A percentile compares a stretch with the other conserved stretches of the same genome.
Conservation (phyloP, 495 filamentous ascomycete genomes). For the Hyaloscypha hepaticicola region DNA sequence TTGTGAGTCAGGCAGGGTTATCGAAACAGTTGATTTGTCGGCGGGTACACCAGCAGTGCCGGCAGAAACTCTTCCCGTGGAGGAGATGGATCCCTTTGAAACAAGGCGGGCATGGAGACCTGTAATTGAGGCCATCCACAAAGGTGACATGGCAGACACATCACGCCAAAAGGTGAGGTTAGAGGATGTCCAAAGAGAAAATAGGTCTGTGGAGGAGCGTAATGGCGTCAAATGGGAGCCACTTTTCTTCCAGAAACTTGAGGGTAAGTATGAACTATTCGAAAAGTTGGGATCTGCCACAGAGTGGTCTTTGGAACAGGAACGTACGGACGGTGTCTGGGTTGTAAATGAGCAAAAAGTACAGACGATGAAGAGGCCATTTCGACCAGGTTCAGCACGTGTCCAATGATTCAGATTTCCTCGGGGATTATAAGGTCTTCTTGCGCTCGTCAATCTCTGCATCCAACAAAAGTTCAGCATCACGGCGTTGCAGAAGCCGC, state of each 20-base stretch:
- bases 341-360: no score
- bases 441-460: no score
- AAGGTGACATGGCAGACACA: slow-evolving; percentile 80
- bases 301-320: no score
- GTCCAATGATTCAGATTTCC: no score
- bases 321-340: no score
- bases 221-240: slow-evolving; percentile 79
- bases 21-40: not conserved
- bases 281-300: no score
- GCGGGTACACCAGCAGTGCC: not conserved
- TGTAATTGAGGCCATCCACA: slow-evolving; percentile 75
- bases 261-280: no score
- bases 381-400: no score
- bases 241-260: slow-evolving; percentile 43
- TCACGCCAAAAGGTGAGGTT: slow-evolving; percentile 79
- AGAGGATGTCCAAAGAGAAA: slow-evolving; percentile 82
- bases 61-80: slow-evolving; percentile 42
- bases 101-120: slow-evolving; percentile 83
- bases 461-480: no score
- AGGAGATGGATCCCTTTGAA: slow-evolving; percentile 83
- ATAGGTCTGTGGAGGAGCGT: slow-evolving; percentile 75
- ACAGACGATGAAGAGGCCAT: no score
- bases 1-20: not conserved
- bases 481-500: no score
- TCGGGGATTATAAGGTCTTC: no score